Evolutionary conservation across 2,329 filamentous ascomycete species (phyloP), one percentile per base, ranked within the genome.

Genomic region (Arthrobotrys entomopaga): DNA sequence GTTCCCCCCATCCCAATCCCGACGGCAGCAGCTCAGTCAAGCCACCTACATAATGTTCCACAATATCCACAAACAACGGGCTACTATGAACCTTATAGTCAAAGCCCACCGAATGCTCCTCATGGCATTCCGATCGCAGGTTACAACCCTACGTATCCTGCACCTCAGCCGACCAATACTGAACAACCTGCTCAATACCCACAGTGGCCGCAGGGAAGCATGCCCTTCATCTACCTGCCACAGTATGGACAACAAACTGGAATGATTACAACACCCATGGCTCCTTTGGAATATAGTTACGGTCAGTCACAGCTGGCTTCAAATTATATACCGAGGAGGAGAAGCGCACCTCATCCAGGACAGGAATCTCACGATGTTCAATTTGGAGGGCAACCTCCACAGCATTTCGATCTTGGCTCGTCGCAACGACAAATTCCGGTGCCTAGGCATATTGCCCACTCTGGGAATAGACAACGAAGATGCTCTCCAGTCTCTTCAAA

Each of bases 21-120:
- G 57, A 58, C 64, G 57, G 59, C 64, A 64, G 60, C 60, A 56
- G 61, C 71, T n/a, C 71, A 75, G 60, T 38, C 59, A n/a, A 54
- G 56, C 11, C 71, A 63, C 29, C 22, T 75, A 26, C 63, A 70
- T 22, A 19, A 34, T 40, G 65, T 70, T 42, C 46, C 71, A 43
- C 65, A 70, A 19, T 75, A 75, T 49, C 65, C 57, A 4, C 65
- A 60, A 46, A 16, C 56, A 16, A 26, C 65, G 26, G 59, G 46
- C 34, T 72, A 65, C 46, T 75, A 70, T 48, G 71, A 75, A 40
- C 60, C 67, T 13, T 75, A 75, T 61, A 60, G 65, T 20, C 71
- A 75, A 54, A 65, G 71, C 13, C 70, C 70, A 11, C 50, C 70
- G 13, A 49, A 34, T 54, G 70, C 50, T n/a, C 52, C 69, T 13